Evolutionary conservation across 2,329 filamentous ascomycete genomes (phyloP).

Genomic region (Epichloe sp.): DNA sequence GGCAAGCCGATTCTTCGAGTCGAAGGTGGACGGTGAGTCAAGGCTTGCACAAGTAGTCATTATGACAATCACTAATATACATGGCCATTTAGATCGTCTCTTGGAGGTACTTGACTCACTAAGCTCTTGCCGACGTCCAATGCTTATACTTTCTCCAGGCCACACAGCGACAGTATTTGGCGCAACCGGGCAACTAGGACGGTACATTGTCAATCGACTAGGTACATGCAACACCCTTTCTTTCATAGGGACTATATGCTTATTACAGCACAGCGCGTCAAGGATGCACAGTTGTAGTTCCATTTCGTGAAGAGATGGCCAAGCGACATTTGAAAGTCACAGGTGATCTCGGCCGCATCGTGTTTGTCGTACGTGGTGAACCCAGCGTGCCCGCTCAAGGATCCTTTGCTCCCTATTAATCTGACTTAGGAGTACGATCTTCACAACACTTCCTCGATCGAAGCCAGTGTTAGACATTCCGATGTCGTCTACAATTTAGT

Average conservation of each 20-base stretch:
- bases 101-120: constrained; percentile 53
- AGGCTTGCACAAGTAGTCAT: neutral
- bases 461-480: constrained; percentile 91
- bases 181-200: constrained; percentile 86
- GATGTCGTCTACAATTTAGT: constrained; percentile 96
- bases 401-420: constrained; percentile 7
- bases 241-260: neutral
- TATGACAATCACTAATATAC: constrained; percentile 12
- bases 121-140: constrained; percentile 4
- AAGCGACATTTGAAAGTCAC: constrained; percentile 93
- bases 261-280: constrained; percentile 50
- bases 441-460: constrained; percentile 86
- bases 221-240: constrained; percentile 31
- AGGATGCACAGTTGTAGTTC: constrained; percentile 88
- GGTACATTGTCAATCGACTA: constrained; percentile 94
- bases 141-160: constrained; percentile 38
- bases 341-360: constrained; percentile 83
- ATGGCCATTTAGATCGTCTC: constrained; percentile 52
- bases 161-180: constrained; percentile 97
- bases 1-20: constrained; percentile 88
- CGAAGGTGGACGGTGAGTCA: constrained; percentile 72
- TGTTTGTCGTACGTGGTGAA: constrained; percentile 56
- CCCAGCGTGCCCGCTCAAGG: neutral
- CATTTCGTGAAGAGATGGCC: constrained; percentile 92
- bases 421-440: constrained; percentile 72